These are phyloP conservation scores for Sarocladium oryzae DNA, from an alignment of 2,329 filamentous ascomycete species.

Conservation along the genomic window DNA sequence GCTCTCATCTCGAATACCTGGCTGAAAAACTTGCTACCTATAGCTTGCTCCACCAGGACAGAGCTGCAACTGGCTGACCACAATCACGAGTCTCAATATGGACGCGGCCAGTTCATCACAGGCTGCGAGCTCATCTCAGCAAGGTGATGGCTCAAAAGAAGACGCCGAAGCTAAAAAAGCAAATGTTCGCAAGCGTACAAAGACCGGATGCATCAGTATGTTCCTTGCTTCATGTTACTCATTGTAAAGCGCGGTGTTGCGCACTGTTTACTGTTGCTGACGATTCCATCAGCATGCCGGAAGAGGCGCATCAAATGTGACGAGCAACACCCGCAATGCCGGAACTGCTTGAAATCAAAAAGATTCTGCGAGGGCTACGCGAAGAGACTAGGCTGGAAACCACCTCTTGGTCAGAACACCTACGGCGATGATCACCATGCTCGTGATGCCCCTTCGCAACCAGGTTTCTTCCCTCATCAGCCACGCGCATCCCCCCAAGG, in stretches of 20 bases:
- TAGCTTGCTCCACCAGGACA: too few species aligned
- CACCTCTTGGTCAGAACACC: conserved; percentile 42
- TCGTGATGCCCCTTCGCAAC: conserved; percentile 16
- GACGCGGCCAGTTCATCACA: neutral
- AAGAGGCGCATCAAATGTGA: conserved; percentile 96
- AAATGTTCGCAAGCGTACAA: conserved; percentile 64
- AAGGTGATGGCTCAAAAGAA: conserved; percentile 17
- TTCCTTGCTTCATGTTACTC: conserved; percentile 16
- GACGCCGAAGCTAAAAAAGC: conserved; percentile 40
- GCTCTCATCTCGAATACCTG: neutral
- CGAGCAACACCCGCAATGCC: conserved; percentile 76
- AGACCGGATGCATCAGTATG: conserved; percentile 87
- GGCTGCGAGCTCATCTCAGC: neutral
- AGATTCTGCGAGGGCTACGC: conserved; percentile 79
- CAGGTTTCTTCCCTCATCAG: conserved; percentile 23
- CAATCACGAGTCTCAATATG: neutral
- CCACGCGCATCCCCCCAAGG: conserved; percentile 32
- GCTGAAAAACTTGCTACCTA: neutral
- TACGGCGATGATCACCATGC: conserved; percentile 12
- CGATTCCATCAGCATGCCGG: conserved; percentile 62
- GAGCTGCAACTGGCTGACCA: too few species aligned
- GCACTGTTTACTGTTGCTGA: conserved; percentile 14
- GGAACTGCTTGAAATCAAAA: conserved; percentile 82
- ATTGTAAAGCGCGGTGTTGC: neutral
- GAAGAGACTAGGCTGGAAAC: conserved; percentile 74